Evolutionary conservation across 106 monocot species (phyloP).

Genomic region (Chionographis japonica): DNA sequence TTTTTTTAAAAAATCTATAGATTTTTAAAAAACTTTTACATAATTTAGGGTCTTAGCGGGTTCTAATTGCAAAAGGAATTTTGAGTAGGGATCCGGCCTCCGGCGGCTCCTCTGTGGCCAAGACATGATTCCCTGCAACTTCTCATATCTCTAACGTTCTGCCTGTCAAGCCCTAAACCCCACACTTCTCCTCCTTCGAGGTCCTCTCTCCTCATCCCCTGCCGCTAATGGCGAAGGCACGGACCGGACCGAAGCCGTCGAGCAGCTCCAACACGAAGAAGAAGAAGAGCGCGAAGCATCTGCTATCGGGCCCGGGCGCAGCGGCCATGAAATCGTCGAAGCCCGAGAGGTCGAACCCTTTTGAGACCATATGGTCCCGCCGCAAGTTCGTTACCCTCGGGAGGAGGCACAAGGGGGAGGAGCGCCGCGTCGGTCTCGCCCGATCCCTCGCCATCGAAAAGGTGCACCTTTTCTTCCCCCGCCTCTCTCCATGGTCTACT

Average conservation of each 20-base stretch:
- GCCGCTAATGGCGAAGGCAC: conserved; percentile 47
- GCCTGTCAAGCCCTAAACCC: no score
- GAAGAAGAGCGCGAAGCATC: conserved; percentile 41
- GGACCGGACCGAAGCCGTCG: background rate
- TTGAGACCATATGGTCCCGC: conserved; percentile 81
- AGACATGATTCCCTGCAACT: no score
- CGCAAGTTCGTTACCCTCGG: conserved; percentile 75
- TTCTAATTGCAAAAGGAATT: no score
- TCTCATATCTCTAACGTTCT: no score
- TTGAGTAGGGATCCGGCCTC: no score
- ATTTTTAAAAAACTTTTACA: no score
- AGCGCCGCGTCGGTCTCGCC: conserved; percentile 46
- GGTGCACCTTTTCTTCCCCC: conserved; percentile 20
- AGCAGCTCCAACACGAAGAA: conserved; percentile 18
- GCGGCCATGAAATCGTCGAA: conserved; percentile 43
- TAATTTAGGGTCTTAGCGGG: no score
- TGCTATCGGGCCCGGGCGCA: conserved; percentile 30
- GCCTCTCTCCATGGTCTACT: background rate
- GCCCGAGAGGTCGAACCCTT: conserved; percentile 40
- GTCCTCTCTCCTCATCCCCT: background rate
- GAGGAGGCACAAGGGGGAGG: conserved; percentile 69
- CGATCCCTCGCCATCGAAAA: conserved; percentile 71
- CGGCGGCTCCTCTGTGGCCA: no score
- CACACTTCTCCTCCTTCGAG: no score
- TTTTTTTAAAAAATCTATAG: no score